Evolutionary conservation across 139 green algal genomes (phyloP).

Genomic region (Coelastrella sp.): DNA sequence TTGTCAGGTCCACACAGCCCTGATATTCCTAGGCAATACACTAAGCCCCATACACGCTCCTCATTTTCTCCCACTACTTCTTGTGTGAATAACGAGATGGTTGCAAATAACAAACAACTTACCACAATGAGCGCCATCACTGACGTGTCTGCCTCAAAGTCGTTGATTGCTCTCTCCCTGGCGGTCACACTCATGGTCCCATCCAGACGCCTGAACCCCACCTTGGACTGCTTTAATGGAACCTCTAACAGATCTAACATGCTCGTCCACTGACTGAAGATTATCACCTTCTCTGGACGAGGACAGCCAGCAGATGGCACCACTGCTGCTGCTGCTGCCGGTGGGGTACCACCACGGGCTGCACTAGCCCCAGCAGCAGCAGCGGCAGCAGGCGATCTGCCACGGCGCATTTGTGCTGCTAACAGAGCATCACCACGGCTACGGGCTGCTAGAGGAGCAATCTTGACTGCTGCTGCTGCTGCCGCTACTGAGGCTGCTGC

Average conservation of each 20-base stretch:
- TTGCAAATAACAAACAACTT: background rate
- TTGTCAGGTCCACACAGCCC: too few relatives aligned
- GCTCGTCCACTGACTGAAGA: constrained; percentile 93
- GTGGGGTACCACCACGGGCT: background rate
- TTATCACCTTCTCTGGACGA: constrained; percentile 76
- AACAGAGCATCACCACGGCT: constrained; percentile 51
- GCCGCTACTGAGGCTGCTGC: background rate
- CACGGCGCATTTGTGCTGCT: background rate
- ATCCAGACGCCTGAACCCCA: constrained; percentile 81
- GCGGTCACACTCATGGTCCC: constrained; percentile 82
- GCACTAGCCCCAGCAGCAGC: background rate
- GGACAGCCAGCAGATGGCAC: background rate
- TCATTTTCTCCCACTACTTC: too few relatives aligned
- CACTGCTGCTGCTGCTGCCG: constrained; percentile 9
- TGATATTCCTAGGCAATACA: too few relatives aligned
- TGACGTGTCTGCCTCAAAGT: constrained; percentile 76
- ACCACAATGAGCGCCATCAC: constrained; percentile 18
- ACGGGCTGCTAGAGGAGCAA: constrained; percentile 48
- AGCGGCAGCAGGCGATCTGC: constrained; percentile 8
- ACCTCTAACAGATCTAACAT: constrained; percentile 93
- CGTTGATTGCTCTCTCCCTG: constrained; percentile 78
- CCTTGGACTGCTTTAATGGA: constrained; percentile 61
- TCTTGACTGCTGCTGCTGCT: background rate
- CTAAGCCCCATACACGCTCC: too few relatives aligned
- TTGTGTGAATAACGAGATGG: background rate